These are phyloP conservation scores for Colletotrichum tanaceti DNA, from an alignment of 2,329 filamentous ascomycete species.

Conservation along the genomic window DNA sequence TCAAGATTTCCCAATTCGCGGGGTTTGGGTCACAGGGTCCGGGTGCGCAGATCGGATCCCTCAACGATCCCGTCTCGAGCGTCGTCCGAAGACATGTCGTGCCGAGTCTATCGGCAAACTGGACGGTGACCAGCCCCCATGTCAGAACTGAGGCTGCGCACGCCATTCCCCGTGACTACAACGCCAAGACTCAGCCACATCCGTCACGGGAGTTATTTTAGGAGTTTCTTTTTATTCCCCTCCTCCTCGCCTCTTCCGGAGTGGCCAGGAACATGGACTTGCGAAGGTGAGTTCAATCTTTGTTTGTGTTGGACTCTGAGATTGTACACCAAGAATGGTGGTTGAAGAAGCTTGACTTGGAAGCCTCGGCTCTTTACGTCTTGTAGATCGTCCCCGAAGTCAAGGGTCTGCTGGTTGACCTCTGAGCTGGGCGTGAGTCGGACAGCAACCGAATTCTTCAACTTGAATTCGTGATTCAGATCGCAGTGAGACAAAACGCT, in stretches of 20 bases:
- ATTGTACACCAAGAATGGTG: background rate
- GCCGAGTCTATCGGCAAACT: background rate
- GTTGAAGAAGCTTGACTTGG: background rate
- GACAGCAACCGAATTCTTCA: constrained; percentile 28
- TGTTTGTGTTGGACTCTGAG: background rate
- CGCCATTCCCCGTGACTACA: constrained; percentile 32
- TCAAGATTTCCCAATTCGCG: background rate
- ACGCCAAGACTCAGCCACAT: constrained; percentile 28
- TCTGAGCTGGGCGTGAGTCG: constrained; percentile 5
- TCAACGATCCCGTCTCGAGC: background rate
- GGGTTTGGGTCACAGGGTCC: background rate
- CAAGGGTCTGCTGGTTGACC: background rate
- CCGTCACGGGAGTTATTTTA: background rate
- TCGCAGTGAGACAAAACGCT: constrained; percentile 5
- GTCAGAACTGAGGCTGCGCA: constrained; percentile 11
- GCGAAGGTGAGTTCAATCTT: background rate
- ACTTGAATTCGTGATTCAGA: constrained; percentile 17
- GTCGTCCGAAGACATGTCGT: background rate
- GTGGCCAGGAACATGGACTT: background rate
- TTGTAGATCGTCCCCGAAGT: constrained; percentile 16
- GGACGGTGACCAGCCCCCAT: background rate
- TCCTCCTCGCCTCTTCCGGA: too few species aligned
- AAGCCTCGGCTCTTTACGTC: constrained; percentile 10
- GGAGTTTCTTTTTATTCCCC: too few species aligned
- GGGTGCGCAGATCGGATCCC: constrained; percentile 8